Evolutionary conservation across 352 stramenopile species (phyloP).

Genomic region (Phytophthora multivora): DNA sequence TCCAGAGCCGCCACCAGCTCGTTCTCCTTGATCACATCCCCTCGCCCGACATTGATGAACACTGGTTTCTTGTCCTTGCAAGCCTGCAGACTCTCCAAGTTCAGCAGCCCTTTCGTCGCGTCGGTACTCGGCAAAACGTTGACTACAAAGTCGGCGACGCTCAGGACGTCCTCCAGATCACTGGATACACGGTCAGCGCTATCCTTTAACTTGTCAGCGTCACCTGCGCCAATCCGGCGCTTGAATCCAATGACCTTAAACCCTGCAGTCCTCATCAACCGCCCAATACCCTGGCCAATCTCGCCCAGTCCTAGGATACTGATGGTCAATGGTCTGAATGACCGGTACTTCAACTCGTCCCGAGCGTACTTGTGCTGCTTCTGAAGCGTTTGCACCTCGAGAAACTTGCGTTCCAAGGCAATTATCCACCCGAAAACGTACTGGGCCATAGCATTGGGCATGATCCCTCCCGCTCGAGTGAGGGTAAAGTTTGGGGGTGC

Average conservation of each 20-base stretch:
- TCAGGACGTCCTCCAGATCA: slow-evolving; percentile 54
- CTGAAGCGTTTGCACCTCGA: slow-evolving; percentile 43
- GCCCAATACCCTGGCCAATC: slow-evolving; percentile 64
- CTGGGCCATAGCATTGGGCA: slow-evolving; percentile 50
- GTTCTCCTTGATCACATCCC: slow-evolving; percentile 80
- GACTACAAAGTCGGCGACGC: slow-evolving; percentile 75
- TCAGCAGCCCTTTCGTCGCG: slow-evolving; percentile 73
- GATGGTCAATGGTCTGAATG: slow-evolving; percentile 46
- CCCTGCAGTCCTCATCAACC: slow-evolving; percentile 47
- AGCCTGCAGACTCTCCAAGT: slow-evolving; percentile 38
- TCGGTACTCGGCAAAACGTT: slow-evolving; percentile 86
- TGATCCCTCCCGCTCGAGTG: slow-evolving; percentile 52
- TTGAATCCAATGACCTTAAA: slow-evolving; percentile 79
- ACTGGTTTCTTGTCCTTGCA: slow-evolving; percentile 66
- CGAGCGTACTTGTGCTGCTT: slow-evolving; percentile 32
- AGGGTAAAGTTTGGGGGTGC: slow-evolving; percentile 35
- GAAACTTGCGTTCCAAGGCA: slow-evolving; percentile 45
- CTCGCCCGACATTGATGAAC: slow-evolving; percentile 90
- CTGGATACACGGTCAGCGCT: slow-evolving; percentile 50
- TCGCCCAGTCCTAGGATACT: slow-evolving; percentile 63
- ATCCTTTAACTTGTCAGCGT: slow-evolving; percentile 1
- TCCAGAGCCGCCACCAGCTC: slow-evolving; percentile 76
- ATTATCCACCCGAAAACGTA: slow-evolving; percentile 55
- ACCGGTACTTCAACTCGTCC: slow-evolving; percentile 34
- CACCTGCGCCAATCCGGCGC: slow-evolving; percentile 30